Percentiles rank a stretch among this genome's conserved stretches.
Conservation (phyloP, 805 yeast genomes). For the Danielia oregonensis region DNA sequence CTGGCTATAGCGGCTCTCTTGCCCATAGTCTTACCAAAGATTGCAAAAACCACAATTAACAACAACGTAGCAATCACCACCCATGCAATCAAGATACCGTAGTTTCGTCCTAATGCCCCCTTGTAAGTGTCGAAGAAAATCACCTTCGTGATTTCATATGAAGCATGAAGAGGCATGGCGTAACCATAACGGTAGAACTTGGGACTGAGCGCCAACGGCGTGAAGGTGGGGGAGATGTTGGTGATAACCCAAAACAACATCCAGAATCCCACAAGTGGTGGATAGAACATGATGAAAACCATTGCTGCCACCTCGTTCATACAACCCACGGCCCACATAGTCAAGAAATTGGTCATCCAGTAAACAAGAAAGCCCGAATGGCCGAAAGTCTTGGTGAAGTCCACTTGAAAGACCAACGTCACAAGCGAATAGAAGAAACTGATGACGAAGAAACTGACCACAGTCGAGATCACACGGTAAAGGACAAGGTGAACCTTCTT, state of each 20-base stretch:
- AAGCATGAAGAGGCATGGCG: constrained; percentile 66
- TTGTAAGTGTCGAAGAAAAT: constrained; percentile 54
- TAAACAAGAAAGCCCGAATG: constrained; percentile 66
- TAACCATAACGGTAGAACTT: constrained; percentile 62
- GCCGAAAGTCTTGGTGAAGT: constrained; percentile 57
- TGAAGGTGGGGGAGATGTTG: constrained; percentile 67
- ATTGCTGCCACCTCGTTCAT: constrained; percentile 64
- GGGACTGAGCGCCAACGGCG: constrained; percentile 58
- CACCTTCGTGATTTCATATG: constrained; percentile 58
- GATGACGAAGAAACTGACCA: constrained; percentile 51
- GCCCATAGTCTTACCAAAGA: constrained; percentile 35
- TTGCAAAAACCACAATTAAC: constrained; percentile 43
- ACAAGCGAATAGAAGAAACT: constrained; percentile 58
- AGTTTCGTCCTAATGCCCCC: constrained; percentile 55
- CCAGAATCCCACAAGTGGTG: constrained; percentile 72
- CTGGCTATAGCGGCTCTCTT: constrained; percentile 22
- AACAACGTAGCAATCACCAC: constrained; percentile 44
- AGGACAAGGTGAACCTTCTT: constrained; percentile 43
- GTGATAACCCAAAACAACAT: constrained; percentile 63
- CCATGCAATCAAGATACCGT: constrained; percentile 62
- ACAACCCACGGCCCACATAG: constrained; percentile 76
- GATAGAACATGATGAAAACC: constrained; percentile 47
- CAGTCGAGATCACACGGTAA: constrained; percentile 50
- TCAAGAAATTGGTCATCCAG: constrained; percentile 66
- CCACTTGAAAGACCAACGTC: constrained; percentile 65